Evolutionary conservation across 306 rosid species (phyloP), one percentile per base, ranked within the genome.

Genomic region (Delonix regia): DNA sequence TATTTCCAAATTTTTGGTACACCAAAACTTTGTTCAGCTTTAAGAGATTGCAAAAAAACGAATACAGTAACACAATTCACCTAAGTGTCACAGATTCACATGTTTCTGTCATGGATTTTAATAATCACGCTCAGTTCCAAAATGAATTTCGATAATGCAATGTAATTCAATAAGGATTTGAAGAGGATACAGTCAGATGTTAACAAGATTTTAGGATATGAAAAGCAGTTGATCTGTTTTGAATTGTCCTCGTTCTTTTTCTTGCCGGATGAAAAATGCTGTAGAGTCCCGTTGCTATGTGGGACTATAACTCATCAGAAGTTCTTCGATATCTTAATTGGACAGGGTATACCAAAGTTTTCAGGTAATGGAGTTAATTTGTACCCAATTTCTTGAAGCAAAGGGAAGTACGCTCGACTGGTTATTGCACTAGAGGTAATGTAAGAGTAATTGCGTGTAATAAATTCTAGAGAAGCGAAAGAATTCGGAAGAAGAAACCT

Each of bases 401-500:
- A 38, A 30, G 2, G 25, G 21, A 33, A 47, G 61, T 70, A 78
- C 48, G 59, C 6, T 62, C 12, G 7, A 42, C 28, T 1, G 16
- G 25, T 39, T 67, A 69, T 38, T 49, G 65, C 52, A 76, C 13
- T 38, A 56, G 24, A 72, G 33, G 52, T 52, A 38, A 53, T n/a
- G 33, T 24, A 16, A 33, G 25, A 33, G 33, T 73, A 60, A 72
- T 77, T 66, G 21, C 34, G 27, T 7, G 55, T 30, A 3, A 45
- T 28, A 33, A 33, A 73, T 19, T 55, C 2, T 24, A 55, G 64
- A 67, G 36, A 74, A 62, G 42, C 14, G 41, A 42, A 6, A 75
- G 39, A 71, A 51, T 67, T 47, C 3, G 10, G 25, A 41, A 79
- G 59, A 57, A 60, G 76, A 15, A 71, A 91, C 91, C 92, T 84